These are phyloP conservation scores for Pittosporum tobira DNA, from an alignment of 129 eudicot species.

Conservation along the genomic window DNA sequence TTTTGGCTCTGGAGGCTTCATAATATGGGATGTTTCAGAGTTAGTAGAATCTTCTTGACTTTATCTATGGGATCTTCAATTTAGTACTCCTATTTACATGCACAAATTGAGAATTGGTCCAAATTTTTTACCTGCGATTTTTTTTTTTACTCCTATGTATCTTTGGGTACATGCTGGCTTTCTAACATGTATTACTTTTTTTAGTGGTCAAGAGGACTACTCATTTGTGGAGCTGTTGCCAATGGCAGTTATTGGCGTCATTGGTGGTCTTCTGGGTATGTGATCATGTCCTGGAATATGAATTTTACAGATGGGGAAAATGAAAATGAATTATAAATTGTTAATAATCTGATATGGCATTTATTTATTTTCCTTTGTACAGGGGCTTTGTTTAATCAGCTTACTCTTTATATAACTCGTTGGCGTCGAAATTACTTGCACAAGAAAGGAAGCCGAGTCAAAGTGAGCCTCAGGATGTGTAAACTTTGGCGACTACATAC, in stretches of 20 bases:
- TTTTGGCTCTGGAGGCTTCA: conserved; percentile 98
- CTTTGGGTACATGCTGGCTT: conserved; percentile 14
- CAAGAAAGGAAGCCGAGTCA: conserved; percentile 84
- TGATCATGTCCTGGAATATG: background rate
- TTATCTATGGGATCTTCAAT: conserved; percentile 12
- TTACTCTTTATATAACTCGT: conserved; percentile 66
- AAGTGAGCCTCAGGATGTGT: conserved; percentile 40
- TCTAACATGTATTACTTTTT: conserved; percentile 19
- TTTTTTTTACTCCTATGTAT: too few species aligned
- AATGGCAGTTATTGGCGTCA: conserved; percentile 96
- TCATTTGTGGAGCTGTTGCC: conserved; percentile 91
- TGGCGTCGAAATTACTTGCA: conserved; percentile 95
- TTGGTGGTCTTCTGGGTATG: conserved; percentile 98
- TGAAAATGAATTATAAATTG: background rate
- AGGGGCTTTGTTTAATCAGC: conserved; percentile 96
- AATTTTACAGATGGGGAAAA: background rate
- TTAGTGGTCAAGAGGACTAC: conserved; percentile 99
- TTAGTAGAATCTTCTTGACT: conserved; percentile 33
- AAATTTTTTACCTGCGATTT: too few species aligned
- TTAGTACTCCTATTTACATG: too few species aligned
- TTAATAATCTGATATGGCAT: conserved; percentile 5
- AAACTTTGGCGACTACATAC: background rate
- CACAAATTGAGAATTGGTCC: too few species aligned
- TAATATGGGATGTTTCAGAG: conserved; percentile 97
- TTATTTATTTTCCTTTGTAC: conserved; percentile 6